Conservation (phyloP, 345 rosid species). For the Streptanthus diversifolius region DNA sequence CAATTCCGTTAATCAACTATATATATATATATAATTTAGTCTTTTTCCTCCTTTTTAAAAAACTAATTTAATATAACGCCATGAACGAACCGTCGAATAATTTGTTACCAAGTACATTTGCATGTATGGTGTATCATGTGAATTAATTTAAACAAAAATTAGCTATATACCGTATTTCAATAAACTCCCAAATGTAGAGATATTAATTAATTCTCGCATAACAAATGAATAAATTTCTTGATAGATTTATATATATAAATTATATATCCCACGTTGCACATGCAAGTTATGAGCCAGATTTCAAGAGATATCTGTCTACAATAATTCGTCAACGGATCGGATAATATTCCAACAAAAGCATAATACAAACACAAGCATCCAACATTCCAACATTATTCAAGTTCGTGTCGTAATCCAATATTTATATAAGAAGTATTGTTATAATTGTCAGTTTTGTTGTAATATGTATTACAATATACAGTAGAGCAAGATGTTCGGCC, state of each 20-base stretch:
- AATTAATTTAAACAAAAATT: background rate
- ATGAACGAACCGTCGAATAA: background rate
- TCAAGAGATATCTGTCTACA: constrained; percentile 33
- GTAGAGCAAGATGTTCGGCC: constrained; percentile 20
- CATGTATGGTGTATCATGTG: background rate
- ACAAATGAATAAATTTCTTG: background rate
- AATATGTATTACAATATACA: background rate
- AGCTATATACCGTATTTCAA: background rate
- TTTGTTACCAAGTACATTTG: background rate
- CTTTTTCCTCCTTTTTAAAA: too few species aligned
- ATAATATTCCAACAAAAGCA: constrained; percentile 37
- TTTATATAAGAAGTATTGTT: background rate
- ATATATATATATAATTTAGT: background rate
- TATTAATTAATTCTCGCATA: background rate
- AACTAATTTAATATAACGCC: background rate
- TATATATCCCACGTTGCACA: constrained; percentile 32
- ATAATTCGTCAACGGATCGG: constrained; percentile 34
- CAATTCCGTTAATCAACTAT: background rate
- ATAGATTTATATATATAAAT: background rate
- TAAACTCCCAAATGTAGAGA: background rate
- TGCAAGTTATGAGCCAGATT: constrained; percentile 32
- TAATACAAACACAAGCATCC: constrained; percentile 40
- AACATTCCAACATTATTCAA: constrained; percentile 33
- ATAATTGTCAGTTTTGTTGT: background rate
- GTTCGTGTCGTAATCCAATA: constrained; percentile 24